These are phyloP conservation scores for Monosporozyma yasuniensis DNA, from an alignment of 805 yeast species.

Conservation along the genomic window DNA sequence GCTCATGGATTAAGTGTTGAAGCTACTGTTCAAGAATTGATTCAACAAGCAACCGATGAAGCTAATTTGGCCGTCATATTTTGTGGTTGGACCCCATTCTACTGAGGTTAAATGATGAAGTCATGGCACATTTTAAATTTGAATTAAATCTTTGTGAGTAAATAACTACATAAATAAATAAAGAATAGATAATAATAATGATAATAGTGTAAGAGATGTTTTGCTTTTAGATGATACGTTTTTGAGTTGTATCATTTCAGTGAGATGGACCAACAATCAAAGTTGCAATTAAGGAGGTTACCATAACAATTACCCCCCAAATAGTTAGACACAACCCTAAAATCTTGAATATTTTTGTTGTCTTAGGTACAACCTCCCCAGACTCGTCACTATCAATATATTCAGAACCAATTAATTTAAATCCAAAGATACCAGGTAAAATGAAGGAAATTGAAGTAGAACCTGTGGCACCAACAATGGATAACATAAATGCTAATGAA, in stretches of 20 bases:
- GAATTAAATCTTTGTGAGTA: not conserved
- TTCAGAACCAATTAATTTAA: constrained; percentile 23
- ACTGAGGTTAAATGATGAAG: constrained; percentile 16
- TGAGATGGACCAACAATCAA: constrained; percentile 23
- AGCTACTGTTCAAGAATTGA: constrained; percentile 73
- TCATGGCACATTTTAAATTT: no score
- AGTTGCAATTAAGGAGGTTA: constrained; percentile 39
- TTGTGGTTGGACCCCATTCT: constrained; percentile 80
- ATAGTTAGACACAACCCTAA: constrained; percentile 33
- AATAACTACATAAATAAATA: not conserved
- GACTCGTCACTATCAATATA: not conserved
- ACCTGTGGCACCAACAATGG: constrained; percentile 77
- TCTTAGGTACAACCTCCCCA: constrained; percentile 14
- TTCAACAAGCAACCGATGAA: constrained; percentile 63
- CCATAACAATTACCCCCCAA: constrained; percentile 47
- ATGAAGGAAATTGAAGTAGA: constrained; percentile 72
- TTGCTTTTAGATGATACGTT: not conserved
- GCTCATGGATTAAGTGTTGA: constrained; percentile 68
- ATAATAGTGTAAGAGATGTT: no score
- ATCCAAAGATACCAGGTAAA: constrained; percentile 72
- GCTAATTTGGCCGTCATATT: constrained; percentile 65
- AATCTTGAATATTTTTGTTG: constrained; percentile 29
- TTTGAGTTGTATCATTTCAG: not conserved
- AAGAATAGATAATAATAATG: not conserved
- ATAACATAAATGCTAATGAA: constrained; percentile 59